Evolutionary conservation across 371 early-diverging fungal species (phyloP), one percentile per base, ranked within the genome.

Genomic region (Rhizopus stolonifer): DNA sequence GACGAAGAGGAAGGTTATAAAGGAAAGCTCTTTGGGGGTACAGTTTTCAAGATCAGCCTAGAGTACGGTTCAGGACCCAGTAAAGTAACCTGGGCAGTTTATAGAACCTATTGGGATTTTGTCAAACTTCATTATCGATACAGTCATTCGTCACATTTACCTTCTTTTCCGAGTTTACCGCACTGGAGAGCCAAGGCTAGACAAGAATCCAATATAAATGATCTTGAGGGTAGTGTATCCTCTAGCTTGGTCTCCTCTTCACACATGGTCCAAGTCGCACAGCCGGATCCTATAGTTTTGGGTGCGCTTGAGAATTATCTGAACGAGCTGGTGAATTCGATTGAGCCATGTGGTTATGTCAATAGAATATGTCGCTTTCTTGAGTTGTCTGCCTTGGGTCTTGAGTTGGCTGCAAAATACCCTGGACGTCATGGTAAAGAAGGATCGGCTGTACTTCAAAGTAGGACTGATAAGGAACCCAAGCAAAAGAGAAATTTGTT

Each of bases 401-500:
- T 72, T 2, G 40, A 53, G 0, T 46, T 72, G 4, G 65, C 81
- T 15, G 69, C 79, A 3, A 52, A 56, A 22, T 67, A 70, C 24
- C 76, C 76, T 11, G 72, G 76, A 0, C 69, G 70, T 54, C 83
- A 85, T 66, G 82, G 82, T 17, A 84, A 83, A 53, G 85, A 85
- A 59, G 80, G 81, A 9, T 75, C 66, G 52, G 49, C 81, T 46
- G 72, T 56, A 1, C 61, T 68, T n/a, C 61, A 58, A 11, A 47
- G 56, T 4, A 55, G 65, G 45, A 65, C 63, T 1, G 66, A 69
- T 11, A 54, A 53, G 7, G 57, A 53, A 10, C 65, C 69, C 0
- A 55, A 56, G 6, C 54, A 59, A 13, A 52, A 56, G 6, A 26
- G 38, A 3, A 45, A 36, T 4, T 19, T 60, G 2, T 29, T 60